These are phyloP conservation scores for Diaporthe sp. DNA, from an alignment of 2,329 filamentous ascomycete species.

Conservation along the genomic window DNA sequence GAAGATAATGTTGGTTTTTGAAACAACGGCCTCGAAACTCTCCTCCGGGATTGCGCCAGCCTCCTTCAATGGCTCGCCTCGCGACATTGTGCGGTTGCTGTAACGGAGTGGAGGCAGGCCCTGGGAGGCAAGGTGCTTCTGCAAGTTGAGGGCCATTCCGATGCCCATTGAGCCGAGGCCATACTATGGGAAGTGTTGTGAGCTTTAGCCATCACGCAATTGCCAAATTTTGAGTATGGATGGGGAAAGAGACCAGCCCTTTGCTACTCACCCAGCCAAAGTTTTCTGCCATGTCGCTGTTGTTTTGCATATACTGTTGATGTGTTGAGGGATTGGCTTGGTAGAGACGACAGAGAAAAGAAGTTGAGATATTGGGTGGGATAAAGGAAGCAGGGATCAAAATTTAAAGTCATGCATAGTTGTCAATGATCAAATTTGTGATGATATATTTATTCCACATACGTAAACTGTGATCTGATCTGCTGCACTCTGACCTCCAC, in stretches of 20 bases:
- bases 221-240: too few species aligned
- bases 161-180: conserved; percentile 67
- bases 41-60: conserved; percentile 48
- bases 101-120: conserved; percentile 52
- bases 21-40: conserved; percentile 48
- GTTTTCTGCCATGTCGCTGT: background rate
- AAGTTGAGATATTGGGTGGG: background rate
- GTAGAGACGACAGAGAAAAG: background rate
- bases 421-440: background rate
- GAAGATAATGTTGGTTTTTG: conserved; percentile 53
- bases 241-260: background rate
- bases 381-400: background rate
- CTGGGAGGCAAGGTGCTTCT: conserved; percentile 53
- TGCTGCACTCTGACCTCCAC: background rate
- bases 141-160: conserved; percentile 63
- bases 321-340: background rate
- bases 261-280: conserved; percentile 18
- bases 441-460: background rate
- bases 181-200: background rate
- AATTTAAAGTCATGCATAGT: accelerated
- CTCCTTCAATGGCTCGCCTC: conserved; percentile 51
- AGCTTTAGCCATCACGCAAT: background rate
- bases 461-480: background rate
- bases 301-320: background rate
- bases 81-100: conserved; percentile 61